Conservation (phyloP, 1,284 basidiomycete genomes). For the Cutaneotrichosporon dermatis region DNA sequence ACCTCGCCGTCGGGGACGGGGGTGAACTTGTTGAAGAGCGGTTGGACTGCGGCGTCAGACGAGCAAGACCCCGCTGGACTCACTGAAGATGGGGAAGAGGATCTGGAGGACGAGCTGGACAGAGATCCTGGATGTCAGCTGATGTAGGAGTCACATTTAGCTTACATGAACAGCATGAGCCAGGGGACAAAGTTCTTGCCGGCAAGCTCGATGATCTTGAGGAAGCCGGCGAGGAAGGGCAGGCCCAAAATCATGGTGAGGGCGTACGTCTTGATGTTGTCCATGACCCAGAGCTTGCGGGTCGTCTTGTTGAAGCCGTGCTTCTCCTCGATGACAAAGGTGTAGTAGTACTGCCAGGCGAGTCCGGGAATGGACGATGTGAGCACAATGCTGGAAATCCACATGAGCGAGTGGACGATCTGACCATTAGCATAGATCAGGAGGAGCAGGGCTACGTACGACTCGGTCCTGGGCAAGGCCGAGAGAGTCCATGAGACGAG, state of each 20-base stretch:
- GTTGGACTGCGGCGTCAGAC: slow-evolving; percentile 59
- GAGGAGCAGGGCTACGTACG: slow-evolving; percentile 13
- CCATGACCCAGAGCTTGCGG: slow-evolving; percentile 64
- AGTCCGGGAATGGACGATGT: slow-evolving; percentile 64
- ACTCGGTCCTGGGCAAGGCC: slow-evolving; percentile 50
- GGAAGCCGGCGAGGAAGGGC: slow-evolving; percentile 80
- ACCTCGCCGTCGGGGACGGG: slow-evolving; percentile 72
- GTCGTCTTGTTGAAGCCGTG: slow-evolving; percentile 98
- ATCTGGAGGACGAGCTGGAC: slow-evolving; percentile 83
- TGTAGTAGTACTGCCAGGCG: slow-evolving; percentile 75
- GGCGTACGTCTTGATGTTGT: slow-evolving; percentile 73
- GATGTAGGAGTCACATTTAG: slow-evolving; percentile 38
- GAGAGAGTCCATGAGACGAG: slow-evolving; percentile 46
- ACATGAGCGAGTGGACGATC: slow-evolving; percentile 80
- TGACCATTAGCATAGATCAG: slow-evolving; percentile 33
- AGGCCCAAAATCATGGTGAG: slow-evolving; percentile 73
- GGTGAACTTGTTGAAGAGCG: slow-evolving; percentile 93
- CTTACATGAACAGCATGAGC: slow-evolving; percentile 76
- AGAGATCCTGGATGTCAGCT: slow-evolving; percentile 55
- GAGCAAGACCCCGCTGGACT: not conserved
- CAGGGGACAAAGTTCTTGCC: slow-evolving; percentile 83
- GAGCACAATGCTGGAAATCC: slow-evolving; percentile 64
- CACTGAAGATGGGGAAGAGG: slow-evolving; percentile 74
- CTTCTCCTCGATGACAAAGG: slow-evolving; percentile 89
- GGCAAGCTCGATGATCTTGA: slow-evolving; percentile 87